These are phyloP conservation scores for Fusarium miscanthi DNA, from an alignment of 2,329 filamentous ascomycete species.

Conservation along the genomic window DNA sequence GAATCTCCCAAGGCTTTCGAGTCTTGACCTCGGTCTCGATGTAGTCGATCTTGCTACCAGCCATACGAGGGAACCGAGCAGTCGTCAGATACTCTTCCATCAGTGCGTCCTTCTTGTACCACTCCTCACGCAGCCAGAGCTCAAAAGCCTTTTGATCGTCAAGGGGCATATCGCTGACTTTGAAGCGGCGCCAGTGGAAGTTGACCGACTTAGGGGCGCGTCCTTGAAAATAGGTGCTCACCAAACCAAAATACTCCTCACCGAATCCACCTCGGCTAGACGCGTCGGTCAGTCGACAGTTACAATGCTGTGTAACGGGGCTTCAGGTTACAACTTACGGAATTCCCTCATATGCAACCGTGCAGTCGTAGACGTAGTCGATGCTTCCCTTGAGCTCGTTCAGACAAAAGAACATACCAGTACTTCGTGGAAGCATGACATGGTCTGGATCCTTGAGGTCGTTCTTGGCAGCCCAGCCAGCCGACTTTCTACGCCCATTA, in stretches of 20 bases:
- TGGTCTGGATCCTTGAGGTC: conserved; percentile 79
- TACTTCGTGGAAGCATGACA: conserved; percentile 81
- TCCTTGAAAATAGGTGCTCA: conserved; percentile 88
- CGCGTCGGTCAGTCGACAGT: conserved; percentile 20
- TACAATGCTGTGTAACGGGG: conserved; percentile 12
- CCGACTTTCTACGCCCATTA: conserved; percentile 77
- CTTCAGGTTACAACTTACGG: conserved; percentile 70
- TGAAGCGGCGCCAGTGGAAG: conserved; percentile 93
- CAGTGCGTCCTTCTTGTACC: conserved; percentile 91
- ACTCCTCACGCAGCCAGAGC: conserved; percentile 83
- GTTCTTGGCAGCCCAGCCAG: conserved; percentile 80
- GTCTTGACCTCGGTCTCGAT: conserved; percentile 70
- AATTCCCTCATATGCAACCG: conserved; percentile 93
- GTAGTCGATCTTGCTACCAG: conserved; percentile 59
- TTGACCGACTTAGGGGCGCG: conserved; percentile 94
- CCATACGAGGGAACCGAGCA: conserved; percentile 81
- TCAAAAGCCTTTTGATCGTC: conserved; percentile 81
- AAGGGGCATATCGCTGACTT: conserved; percentile 82
- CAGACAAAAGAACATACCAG: conserved; percentile 82
- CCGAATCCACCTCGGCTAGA: conserved; percentile 80
- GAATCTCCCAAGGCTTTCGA: conserved; percentile 64
- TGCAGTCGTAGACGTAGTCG: conserved; percentile 92
- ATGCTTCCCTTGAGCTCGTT: conserved; percentile 79
- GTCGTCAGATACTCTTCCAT: conserved; percentile 84
- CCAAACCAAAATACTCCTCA: conserved; percentile 89